Base-by-base conservation (phyloP, 75 land plant species). In the Pinus taeda region DNA sequence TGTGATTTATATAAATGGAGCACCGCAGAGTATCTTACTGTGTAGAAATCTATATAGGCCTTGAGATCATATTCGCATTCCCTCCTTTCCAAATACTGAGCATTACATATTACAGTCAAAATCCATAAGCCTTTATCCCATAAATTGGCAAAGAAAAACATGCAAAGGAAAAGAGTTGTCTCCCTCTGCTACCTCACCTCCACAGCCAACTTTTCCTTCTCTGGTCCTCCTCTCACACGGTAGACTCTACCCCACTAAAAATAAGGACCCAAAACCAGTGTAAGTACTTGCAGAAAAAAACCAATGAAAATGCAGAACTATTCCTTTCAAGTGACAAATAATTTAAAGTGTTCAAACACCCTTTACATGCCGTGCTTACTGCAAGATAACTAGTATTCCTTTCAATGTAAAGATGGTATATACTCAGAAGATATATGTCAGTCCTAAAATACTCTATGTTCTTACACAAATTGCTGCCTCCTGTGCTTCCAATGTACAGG, bases 201-300 rank as follows among this genome's bases (percentile, higher is more conserved):
- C 92, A 91, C 81, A 57, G 85, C 96, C 57, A 37, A 67, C 76
- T 49, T 88, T 87, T 91, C 93, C 78, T 78, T 89, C 62, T 89
- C 89, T 36, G 79, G 84, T 21, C 84, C 82, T 29, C 93, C 93
- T 30, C 77, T 78, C 2, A 97, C 92, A 82, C 93, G 87, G 60
- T 81, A 93, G 18, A 98, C 95, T 80, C 89, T 92, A 62, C 99
- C 99, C 98, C 99, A 97, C 97, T 94, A 83, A 79, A 6, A 56
- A 36, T 94, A 73, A 3, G 29, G 57, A 61, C 33, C 55, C 8
- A 20, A 60, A 60, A 61, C 26, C 15, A 3, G 9, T 18, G n/a
- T 29, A 61, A 33, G 60, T 18, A 45, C 57, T 64, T n/a, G 57
- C 12, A 4, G 15, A 20, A 72, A 85, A 79, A 72, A 8, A 4